Conservation (phyloP, 495 filamentous ascomycete species). For the Penicillium manginii region DNA sequence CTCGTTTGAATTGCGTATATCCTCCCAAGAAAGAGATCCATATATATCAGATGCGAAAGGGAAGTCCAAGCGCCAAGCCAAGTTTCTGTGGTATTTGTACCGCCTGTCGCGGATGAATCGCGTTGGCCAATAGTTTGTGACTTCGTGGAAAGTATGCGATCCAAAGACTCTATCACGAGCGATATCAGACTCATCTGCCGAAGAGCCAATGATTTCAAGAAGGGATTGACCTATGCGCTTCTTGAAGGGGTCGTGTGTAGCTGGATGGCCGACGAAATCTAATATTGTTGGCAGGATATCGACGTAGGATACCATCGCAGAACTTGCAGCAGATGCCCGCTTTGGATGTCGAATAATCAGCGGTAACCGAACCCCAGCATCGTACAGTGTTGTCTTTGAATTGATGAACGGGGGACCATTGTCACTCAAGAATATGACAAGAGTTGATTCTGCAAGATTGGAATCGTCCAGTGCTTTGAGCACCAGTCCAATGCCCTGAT, state of each 20-base stretch:
- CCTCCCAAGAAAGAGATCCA: conserved; percentile 41
- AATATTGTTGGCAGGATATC: conserved; percentile 46
- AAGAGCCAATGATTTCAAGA: conserved; percentile 33
- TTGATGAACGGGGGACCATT: conserved; percentile 51
- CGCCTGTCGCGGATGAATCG: conserved; percentile 36
- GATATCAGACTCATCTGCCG: conserved; percentile 5
- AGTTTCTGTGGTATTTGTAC: conserved; percentile 50
- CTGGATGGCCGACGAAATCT: conserved; percentile 33
- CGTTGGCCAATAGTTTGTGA: conserved; percentile 49
- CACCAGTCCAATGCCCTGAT: conserved; percentile 42
- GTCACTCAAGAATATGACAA: conserved; percentile 47
- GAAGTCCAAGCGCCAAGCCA: conserved; percentile 46
- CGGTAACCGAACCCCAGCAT: conserved; percentile 43
- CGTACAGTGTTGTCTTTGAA: conserved; percentile 49
- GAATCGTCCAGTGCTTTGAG: conserved; percentile 32
- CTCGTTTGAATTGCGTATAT: conserved; percentile 30
- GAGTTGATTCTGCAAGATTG: conserved; percentile 32
- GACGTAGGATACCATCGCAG: conserved; percentile 47
- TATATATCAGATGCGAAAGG: conserved; percentile 50
- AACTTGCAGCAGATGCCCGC: conserved; percentile 24
- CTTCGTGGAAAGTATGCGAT: conserved; percentile 51
- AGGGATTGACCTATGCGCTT: conserved; percentile 33
- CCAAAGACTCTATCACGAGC: conserved; percentile 40
- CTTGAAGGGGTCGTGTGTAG: not conserved
- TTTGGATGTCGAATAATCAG: conserved; percentile 35